Conservation (phyloP, 345 rosid genomes). For the Linum lewisii region DNA sequence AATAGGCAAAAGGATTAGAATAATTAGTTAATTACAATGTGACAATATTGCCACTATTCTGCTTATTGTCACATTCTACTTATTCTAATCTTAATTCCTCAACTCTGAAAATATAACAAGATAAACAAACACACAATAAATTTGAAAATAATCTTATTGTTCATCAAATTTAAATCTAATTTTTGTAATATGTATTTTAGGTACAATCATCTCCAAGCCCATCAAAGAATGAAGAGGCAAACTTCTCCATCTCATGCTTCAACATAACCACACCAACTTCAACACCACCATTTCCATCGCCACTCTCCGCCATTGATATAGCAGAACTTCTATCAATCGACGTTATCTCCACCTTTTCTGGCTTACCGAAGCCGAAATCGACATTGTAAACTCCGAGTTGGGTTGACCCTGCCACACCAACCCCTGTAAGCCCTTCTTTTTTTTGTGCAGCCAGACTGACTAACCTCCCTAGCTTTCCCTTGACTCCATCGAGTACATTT, state of each 20-base stretch:
- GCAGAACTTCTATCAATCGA: background rate
- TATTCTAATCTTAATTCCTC: no score
- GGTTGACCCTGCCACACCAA: conserved; percentile 1
- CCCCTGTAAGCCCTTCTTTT: background rate
- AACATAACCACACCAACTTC: background rate
- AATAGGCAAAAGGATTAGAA: no score
- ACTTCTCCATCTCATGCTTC: background rate
- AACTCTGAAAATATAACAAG: no score
- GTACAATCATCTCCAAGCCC: no score
- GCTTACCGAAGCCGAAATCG: background rate
- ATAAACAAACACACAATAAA: no score
- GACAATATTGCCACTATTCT: no score
- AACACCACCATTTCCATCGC: background rate
- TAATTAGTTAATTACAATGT: no score
- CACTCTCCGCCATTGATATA: conserved; percentile 1
- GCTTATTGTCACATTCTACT: no score
- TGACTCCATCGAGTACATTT: background rate
- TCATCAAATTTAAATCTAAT: no score
- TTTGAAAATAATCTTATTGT: no score
- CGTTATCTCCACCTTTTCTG: background rate
- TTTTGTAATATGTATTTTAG: no score
- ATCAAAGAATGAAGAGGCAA: no score
- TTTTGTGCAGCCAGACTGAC: background rate
- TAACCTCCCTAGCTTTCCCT: background rate
- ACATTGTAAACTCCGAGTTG: background rate